Conservation (phyloP, 192 early-diverging fungal species). For the Gonapodya sp. region DNA sequence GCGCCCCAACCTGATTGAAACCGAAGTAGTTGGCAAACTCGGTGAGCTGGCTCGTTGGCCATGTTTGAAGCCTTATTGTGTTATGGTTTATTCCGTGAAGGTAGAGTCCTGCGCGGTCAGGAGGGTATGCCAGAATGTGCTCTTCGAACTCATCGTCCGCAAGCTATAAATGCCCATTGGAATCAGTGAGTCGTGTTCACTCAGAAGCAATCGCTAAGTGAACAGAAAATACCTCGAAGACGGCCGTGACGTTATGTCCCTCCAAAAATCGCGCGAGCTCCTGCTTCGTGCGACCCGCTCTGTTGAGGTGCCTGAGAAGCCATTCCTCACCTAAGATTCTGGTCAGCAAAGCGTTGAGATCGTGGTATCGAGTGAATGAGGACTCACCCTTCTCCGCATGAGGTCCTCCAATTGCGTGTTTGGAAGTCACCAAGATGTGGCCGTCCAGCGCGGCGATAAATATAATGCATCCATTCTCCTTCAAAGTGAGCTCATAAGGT, state of each 20-base stretch:
- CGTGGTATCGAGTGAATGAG: no score
- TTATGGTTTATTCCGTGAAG: conserved; percentile 89
- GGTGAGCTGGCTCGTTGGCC: conserved; percentile 50
- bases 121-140: conserved; percentile 79
- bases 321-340: conserved; percentile 46
- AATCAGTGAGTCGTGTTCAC: no score
- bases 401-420: conserved; percentile 54
- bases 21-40: conserved; percentile 65
- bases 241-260: conserved; percentile 66
- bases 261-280: conserved; percentile 69
- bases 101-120: conserved; percentile 69
- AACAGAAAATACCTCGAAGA: conserved; percentile 53
- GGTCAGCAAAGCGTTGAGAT: conserved; percentile 12
- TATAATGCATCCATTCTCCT: conserved; percentile 97
- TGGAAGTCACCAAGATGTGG: conserved; percentile 70
- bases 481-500: conserved; percentile 86
- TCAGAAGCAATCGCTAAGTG: neutral
- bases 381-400: conserved; percentile 7
- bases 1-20: conserved; percentile 43
- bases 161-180: conserved; percentile 53
- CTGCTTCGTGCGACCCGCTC: conserved; percentile 37
- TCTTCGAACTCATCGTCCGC: conserved; percentile 95
- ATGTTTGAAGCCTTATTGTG: conserved; percentile 55
- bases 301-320: conserved; percentile 54
- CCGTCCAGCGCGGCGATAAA: conserved; percentile 60